Evolutionary conservation across 805 yeast genomes (phyloP).

Genomic region (Saccharomyces jurei): DNA sequence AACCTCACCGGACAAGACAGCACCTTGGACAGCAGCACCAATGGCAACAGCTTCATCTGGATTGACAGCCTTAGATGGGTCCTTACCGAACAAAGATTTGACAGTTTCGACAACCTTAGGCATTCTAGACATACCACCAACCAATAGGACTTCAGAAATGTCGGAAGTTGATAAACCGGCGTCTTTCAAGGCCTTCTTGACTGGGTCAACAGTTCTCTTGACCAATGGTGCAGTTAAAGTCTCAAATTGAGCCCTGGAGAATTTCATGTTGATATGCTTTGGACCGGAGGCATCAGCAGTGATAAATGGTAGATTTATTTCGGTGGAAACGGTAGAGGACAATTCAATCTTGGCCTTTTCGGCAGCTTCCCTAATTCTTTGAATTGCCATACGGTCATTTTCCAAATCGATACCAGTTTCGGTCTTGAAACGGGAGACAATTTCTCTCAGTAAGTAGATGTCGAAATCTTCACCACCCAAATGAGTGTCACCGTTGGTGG

Average conservation of each 20-base stretch:
- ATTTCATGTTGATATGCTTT: conserved; percentile 55
- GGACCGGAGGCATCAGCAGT: conserved; percentile 74
- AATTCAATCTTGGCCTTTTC: conserved; percentile 75
- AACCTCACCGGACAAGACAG: conserved; percentile 90
- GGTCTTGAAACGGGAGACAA: conserved; percentile 70
- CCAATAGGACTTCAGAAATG: conserved; percentile 67
- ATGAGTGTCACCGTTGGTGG: conserved; percentile 90
- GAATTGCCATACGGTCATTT: conserved; percentile 57
- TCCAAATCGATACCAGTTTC: conserved; percentile 56
- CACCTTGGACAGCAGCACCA: conserved; percentile 98
- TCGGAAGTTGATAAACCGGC: conserved; percentile 61
- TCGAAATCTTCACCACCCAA: conserved; percentile 87
- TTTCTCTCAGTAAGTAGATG: conserved; percentile 76
- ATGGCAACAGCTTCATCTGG: conserved; percentile 92
- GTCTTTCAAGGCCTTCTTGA: conserved; percentile 68
- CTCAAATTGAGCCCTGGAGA: conserved; percentile 70
- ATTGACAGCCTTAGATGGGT: conserved; percentile 86
- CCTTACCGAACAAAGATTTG: conserved; percentile 63
- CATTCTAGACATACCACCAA: conserved; percentile 90
- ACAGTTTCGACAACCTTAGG: conserved; percentile 71
- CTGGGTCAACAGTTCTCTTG: conserved; percentile 67
- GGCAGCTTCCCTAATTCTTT: conserved; percentile 78
- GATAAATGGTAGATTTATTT: conserved; percentile 67
- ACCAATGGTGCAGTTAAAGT: conserved; percentile 59
- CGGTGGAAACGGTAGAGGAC: conserved; percentile 60